Conservation (phyloP, 1,284 basidiomycete species). For the Boletellus deceptivus region DNA sequence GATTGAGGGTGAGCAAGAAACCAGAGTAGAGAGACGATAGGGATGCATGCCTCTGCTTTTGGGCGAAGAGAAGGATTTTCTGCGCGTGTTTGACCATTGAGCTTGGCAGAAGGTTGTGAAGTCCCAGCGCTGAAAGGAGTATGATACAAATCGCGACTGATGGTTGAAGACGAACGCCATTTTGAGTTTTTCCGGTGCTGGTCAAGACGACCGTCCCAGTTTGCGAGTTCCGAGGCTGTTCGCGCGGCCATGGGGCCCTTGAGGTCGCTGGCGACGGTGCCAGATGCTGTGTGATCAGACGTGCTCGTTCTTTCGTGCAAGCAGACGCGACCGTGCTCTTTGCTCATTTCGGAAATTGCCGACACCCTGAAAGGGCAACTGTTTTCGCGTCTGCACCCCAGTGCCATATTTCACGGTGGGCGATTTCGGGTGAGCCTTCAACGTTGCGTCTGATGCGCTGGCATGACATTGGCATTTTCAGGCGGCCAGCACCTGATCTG, state of each 20-base stretch:
- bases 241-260: constrained; percentile 14
- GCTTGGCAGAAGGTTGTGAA: not conserved
- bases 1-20: constrained; percentile 8
- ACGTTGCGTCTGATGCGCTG: no score
- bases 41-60: constrained; percentile 10
- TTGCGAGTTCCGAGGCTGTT: constrained; percentile 14
- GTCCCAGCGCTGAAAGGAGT: constrained; percentile 1
- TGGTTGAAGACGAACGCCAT: constrained; percentile 16
- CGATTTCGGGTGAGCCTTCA: no score
- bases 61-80: constrained; percentile 1
- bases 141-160: constrained; percentile 10
- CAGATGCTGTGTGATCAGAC: constrained; percentile 1
- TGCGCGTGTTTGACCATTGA: constrained; percentile 9
- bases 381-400: no score
- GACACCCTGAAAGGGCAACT: not conserved
- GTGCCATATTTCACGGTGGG: no score
- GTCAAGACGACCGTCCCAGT: constrained; percentile 20
- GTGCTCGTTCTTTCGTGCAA: not conserved
- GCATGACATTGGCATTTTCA: no score
- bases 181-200: constrained; percentile 6
- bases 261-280: not conserved
- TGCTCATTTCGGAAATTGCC: constrained; percentile 18
- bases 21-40: not conserved
- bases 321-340: constrained; percentile 7
- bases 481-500: no score